phyloP scores from a whole-genome alignment of 73 alveolate species.

The Urostyla sp. region DNA sequence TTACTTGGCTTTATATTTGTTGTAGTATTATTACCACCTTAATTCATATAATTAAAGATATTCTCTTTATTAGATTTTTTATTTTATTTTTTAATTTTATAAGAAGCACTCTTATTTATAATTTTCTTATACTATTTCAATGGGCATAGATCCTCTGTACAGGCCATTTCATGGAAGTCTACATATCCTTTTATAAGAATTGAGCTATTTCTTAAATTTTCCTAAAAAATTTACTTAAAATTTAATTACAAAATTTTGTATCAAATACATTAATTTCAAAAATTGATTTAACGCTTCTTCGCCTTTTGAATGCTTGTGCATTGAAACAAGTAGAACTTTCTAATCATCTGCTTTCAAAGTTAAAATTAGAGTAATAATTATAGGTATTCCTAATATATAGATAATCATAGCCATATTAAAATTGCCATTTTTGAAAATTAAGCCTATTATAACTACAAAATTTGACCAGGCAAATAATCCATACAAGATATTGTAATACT shows the following conservation, averaged over 20 bases:
- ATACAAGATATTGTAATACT: slow-evolving; percentile 14
- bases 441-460: slow-evolving; percentile 70
- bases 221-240: no score
- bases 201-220: slow-evolving; percentile 81
- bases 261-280: slow-evolving; percentile 80
- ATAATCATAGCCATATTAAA: slow-evolving; percentile 87
- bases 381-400: slow-evolving; percentile 83
- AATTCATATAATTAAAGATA: no score
- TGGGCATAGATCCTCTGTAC: slow-evolving; percentile 87
- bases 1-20: no score
- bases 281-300: slow-evolving; percentile 83
- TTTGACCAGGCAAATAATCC: slow-evolving; percentile 75
- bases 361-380: slow-evolving; percentile 72
- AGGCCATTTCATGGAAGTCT: slow-evolving; percentile 88
- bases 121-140: slow-evolving; percentile 68
- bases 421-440: slow-evolving; percentile 69
- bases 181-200: slow-evolving; percentile 91
- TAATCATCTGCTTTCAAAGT: slow-evolving; percentile 79
- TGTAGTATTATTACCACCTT: no score
- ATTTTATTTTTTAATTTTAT: no score
- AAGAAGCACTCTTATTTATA: not conserved
- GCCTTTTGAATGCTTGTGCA: slow-evolving; percentile 89
- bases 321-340: slow-evolving; percentile 73
- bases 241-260: no score
- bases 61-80: no score